Base-by-base conservation (phyloP, 2,329 filamentous ascomycete genomes). In the Neoascochyta sp. region DNA sequence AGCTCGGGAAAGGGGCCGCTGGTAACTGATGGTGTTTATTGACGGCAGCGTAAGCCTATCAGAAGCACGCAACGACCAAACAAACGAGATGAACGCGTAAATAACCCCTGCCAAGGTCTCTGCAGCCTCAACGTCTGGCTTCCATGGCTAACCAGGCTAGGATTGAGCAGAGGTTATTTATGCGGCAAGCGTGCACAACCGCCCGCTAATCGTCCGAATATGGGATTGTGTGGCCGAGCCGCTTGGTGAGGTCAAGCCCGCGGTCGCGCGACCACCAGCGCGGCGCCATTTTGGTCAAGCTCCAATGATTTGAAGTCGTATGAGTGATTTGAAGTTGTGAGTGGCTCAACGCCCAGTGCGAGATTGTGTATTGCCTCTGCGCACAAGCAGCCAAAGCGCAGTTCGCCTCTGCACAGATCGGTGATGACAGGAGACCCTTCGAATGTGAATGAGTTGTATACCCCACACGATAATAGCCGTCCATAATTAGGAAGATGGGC, bases 41-140 rank as follows among this genome's bases (percentile, higher is more conserved):
- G 53, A 56, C 43, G 39, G 44, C 45, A 39, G 36, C 33, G 36
- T 17, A 27, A 29, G 29, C 43, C 45, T 44, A 54, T 57, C 46
- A 43, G 9, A 37, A 39, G 15, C 20, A 32, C 37, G 41, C 22
- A 46, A 37, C 35, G 36, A 36, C 37, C 24, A 29, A 32, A 37
- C 39, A 51, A 53, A 53, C 54, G 50, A 61, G 52, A 60, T 61
- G 58, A 53, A 43, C 23, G 34, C 29, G 34, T 44, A 52, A 47
- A 50, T 52, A 55, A 45, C 42, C 54, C 45, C 51, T 50, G 41
- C 45, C 44, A 52, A 43, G 33, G 41, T 29, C 32, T 46, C 47
- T 53, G 50, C 46, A 43, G 47, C 40, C 41, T 57, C 50, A 49
- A 51, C 47, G 50, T 28, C 40, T 47, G 41, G 45, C 35, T 45